Evolutionary conservation across 257 asterid species (phyloP).

Genomic region (Fraxinus anomala): DNA sequence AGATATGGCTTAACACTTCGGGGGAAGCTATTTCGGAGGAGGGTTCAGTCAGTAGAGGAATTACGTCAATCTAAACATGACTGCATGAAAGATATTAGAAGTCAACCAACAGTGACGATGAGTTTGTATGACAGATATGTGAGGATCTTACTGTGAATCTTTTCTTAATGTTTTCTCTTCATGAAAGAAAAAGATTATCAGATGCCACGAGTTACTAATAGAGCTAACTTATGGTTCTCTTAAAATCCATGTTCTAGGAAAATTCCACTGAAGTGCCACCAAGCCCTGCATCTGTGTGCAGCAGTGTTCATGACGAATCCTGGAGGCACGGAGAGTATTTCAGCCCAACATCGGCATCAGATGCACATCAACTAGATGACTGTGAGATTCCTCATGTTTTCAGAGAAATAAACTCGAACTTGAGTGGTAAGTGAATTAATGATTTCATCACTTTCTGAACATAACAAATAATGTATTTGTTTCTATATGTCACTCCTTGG

Average conservation of each 20-base stretch:
- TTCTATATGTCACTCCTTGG: background rate
- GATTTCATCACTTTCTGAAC: slow-evolving; percentile 1
- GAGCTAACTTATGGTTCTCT: slow-evolving; percentile 14
- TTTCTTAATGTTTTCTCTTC: slow-evolving; percentile 6
- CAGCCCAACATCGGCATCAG: slow-evolving; percentile 70
- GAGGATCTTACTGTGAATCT: slow-evolving; percentile 37
- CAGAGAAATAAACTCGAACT: slow-evolving; percentile 83
- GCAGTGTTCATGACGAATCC: slow-evolving; percentile 70
- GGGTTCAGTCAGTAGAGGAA: slow-evolving; percentile 56
- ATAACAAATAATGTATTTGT: background rate
- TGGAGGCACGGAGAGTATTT: slow-evolving; percentile 70
- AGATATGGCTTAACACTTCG: slow-evolving; percentile 72
- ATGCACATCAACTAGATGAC: slow-evolving; percentile 64
- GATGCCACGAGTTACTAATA: slow-evolving; percentile 12
- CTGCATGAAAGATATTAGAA: slow-evolving; percentile 50
- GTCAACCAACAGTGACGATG: slow-evolving; percentile 52
- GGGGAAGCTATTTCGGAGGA: slow-evolving; percentile 79
- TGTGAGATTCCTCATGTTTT: slow-evolving; percentile 66
- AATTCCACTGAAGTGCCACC: slow-evolving; percentile 97
- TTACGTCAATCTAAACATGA: slow-evolving; percentile 41
- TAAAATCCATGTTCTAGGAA: slow-evolving; percentile 51
- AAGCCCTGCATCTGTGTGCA: slow-evolving; percentile 98
- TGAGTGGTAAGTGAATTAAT: slow-evolving; percentile 59
- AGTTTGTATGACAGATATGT: slow-evolving; percentile 63
- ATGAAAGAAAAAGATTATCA: slow-evolving; percentile 11